phyloP scores from a whole-genome alignment of 768 basidiomycete species.

The Naematelia aurantialba region DNA sequence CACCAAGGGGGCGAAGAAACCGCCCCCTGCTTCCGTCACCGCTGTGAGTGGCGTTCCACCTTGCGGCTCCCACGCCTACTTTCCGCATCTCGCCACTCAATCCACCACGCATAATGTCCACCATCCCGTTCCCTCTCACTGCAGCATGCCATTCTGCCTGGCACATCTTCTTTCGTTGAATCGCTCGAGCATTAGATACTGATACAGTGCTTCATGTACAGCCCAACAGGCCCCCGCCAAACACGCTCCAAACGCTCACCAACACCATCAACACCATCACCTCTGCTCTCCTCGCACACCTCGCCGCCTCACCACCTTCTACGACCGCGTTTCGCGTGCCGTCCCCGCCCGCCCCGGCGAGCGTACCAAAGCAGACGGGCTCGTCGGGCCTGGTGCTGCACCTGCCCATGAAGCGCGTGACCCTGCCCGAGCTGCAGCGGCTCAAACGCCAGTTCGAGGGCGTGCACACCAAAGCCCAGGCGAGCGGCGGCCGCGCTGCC shows the following conservation, averaged over 20 bases:
- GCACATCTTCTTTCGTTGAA: too few species aligned
- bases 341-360: conserved; percentile 50
- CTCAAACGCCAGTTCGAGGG: conserved; percentile 87
- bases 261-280: conserved; percentile 68
- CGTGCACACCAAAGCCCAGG: conserved; percentile 73
- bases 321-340: conserved; percentile 58
- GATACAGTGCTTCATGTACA: conserved; percentile 43
- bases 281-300: conserved; percentile 65
- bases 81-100: not conserved
- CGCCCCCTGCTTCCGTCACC: conserved; percentile 79
- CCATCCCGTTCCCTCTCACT: not conserved
- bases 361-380: too few species aligned
- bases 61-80: not conserved
- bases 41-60: conserved; percentile 58
- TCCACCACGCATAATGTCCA: not conserved
- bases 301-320: conserved; percentile 58
- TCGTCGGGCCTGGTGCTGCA: too few species aligned
- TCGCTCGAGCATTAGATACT: not conserved
- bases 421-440: conserved; percentile 81
- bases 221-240: conserved; percentile 77
- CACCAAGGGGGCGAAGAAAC: conserved; percentile 73
- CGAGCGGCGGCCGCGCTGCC: conserved; percentile 39
- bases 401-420: conserved; percentile 68
- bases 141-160: not conserved
- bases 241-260: conserved; percentile 83